Evolutionary conservation across 495 filamentous ascomycete genomes (phyloP).

Genomic region (Xylaria flabelliformis): DNA sequence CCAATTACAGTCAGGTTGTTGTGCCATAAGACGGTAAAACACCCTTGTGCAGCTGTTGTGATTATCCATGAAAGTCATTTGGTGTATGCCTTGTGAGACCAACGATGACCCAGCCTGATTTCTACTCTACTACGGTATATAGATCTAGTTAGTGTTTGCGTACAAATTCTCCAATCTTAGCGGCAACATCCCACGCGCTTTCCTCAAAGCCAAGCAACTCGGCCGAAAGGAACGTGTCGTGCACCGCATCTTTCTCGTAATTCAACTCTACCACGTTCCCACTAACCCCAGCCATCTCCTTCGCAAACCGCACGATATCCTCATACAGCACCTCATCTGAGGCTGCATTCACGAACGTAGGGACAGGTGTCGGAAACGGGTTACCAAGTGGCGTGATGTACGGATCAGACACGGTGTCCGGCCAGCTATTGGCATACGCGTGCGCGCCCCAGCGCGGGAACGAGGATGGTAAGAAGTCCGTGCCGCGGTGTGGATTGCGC

Average conservation of each 20-base stretch:
- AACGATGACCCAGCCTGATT: not conserved
- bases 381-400: conserved; percentile 31
- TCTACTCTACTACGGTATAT: not conserved
- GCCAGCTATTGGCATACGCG: conserved; percentile 12
- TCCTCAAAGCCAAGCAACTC: conserved; percentile 28
- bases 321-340: conserved; percentile 24
- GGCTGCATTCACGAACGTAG: conserved; percentile 28
- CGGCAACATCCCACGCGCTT: conserved; percentile 26
- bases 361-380: conserved; percentile 27
- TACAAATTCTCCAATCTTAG: conserved; percentile 23
- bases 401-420: not conserved
- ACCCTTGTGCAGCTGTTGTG: too few species aligned
- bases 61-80: too few species aligned
- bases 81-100: too few species aligned
- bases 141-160: conserved; percentile 7
- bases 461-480: conserved; percentile 28
- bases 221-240: conserved; percentile 29
- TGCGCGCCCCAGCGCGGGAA: conserved; percentile 27
- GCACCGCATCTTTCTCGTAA: conserved; percentile 23
- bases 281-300: conserved; percentile 22
- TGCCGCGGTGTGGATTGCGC: conserved; percentile 2
- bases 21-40: too few species aligned
- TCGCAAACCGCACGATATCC: conserved; percentile 8
- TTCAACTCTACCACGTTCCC: conserved; percentile 27
- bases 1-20: too few species aligned